These are phyloP conservation scores for Xylaria intraflava DNA, from an alignment of 495 filamentous ascomycete species.

Conservation along the genomic window DNA sequence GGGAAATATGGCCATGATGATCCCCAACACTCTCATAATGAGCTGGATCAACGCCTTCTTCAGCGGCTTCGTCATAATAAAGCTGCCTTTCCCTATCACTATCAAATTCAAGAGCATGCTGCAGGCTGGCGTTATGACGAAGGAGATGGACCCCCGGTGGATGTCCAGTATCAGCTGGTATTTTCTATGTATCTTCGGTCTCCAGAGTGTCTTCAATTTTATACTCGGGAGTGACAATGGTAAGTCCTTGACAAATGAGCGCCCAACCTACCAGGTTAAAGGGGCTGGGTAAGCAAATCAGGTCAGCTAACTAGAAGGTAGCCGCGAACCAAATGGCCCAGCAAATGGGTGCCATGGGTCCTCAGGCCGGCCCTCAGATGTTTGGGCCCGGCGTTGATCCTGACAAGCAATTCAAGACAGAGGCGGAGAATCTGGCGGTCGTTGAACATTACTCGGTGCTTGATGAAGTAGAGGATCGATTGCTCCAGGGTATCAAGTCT, in stretches of 20 bases:
- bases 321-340: constrained; percentile 92
- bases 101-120: constrained; percentile 99
- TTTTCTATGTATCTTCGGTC: constrained; percentile 91
- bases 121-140: constrained; percentile 90
- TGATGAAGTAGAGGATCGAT: constrained; percentile 75
- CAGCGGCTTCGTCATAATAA: constrained; percentile 95
- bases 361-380: constrained; percentile 57
- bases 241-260: constrained; percentile 36
- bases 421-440: constrained; percentile 93
- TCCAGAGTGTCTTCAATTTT: constrained; percentile 97
- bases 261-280: not conserved
- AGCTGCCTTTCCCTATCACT: constrained; percentile 95
- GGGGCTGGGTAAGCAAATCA: no score
- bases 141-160: constrained; percentile 94
- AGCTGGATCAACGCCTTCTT: constrained; percentile 99
- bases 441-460: constrained; percentile 87
- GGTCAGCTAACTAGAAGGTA: constrained; percentile 28
- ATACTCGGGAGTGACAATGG: constrained; percentile 92
- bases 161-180: constrained; percentile 98
- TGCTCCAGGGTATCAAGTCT: constrained; percentile 53
- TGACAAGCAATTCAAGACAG: constrained; percentile 82
- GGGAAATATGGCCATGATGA: constrained; percentile 99
- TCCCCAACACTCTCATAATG: constrained; percentile 98
- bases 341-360: constrained; percentile 82
- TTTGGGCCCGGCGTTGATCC: constrained; percentile 94